These are phyloP conservation scores for Neostapfia colusana DNA, from an alignment of 176 grass and related monocot genomes.

Conservation along the genomic window DNA sequence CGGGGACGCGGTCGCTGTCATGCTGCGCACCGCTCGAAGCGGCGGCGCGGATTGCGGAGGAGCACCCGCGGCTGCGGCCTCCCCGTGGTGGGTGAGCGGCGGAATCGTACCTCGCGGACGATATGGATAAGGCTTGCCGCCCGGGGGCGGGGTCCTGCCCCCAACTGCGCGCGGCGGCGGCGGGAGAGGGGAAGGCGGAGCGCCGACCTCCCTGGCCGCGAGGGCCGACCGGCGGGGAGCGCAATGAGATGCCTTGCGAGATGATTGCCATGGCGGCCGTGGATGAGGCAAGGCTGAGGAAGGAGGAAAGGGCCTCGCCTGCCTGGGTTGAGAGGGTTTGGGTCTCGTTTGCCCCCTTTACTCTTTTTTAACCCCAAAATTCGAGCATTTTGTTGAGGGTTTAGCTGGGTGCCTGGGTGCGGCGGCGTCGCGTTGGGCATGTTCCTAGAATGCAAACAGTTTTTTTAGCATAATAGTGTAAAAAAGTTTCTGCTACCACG, in stretches of 20 bases:
- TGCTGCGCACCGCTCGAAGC: slow-evolving; percentile 34
- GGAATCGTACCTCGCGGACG: slow-evolving; percentile 34
- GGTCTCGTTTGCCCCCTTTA: slow-evolving; percentile 4
- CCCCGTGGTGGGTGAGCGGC: slow-evolving; percentile 19
- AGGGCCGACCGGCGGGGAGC: slow-evolving; percentile 30
- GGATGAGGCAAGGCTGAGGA: slow-evolving; percentile 11
- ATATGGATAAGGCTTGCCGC: slow-evolving; percentile 35
- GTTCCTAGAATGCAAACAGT: too few relatives aligned
- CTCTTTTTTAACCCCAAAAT: slow-evolving; percentile 5
- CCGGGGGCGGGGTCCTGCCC: background rate
- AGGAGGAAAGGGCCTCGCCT: background rate
- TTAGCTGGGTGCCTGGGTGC: slow-evolving; percentile 40
- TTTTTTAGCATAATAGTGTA: too few relatives aligned
- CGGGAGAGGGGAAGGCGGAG: slow-evolving; percentile 32
- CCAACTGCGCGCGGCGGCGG: background rate
- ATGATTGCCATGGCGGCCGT: slow-evolving; percentile 46
- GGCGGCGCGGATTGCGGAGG: slow-evolving; percentile 30
- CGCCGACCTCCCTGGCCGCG: slow-evolving; percentile 9
- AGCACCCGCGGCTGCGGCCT: slow-evolving; percentile 13
- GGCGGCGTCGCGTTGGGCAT: background rate
- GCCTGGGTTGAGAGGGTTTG: slow-evolving; percentile 40
- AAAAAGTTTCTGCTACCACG: too few relatives aligned
- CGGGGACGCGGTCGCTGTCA: slow-evolving; percentile 9
- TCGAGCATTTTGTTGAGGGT: slow-evolving; percentile 41
- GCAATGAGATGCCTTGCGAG: slow-evolving; percentile 53